Base-by-base conservation (phyloP, 768 basidiomycete genomes). In the Phlegmacium glaucopus region DNA sequence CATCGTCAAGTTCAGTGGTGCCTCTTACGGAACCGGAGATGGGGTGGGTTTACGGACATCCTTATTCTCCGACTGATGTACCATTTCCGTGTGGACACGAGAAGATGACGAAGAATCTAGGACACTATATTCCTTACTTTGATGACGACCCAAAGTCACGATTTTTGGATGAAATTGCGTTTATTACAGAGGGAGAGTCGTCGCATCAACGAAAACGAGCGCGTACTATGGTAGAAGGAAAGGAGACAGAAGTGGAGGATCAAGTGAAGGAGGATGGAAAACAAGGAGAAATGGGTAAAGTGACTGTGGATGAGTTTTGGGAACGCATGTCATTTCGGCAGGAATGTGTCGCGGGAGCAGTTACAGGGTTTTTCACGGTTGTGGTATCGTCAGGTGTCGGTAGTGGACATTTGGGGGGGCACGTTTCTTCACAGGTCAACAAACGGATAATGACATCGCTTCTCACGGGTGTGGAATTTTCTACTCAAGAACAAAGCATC, bases 141-240 rank as follows among this genome's bases (percentile, higher is more conserved):
- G 89, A 93, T n/a, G 96, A 99, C 59, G 94, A 96, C 64, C 94
- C 96, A 6, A 97, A 98, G 66, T 82, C 89, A 47, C 80, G 96
- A 13, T 97, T 97, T 64, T 67, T 99, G 62, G 88, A 90, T 63
- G 94, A 96, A 66, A 82, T 97, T 44, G 90, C 86, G 35, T 83
- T 79, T 53, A 88, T 79, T 7, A 80, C 77, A 40, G 78, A 81
- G 40, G 79, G 70, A 45, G 78, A 78, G 10, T 76, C 69, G 58
- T 82, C 85, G 8, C 85, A 85, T 3, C 71, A 71, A 46, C 72
- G 76, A 45, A 87, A 90, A 63, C 79, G 83, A 2, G 58, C 72
- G 3, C 75, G 78, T 30, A 70, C 48, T 56, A 53, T 51, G 55
- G 43, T 46, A 38, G 52, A 52, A 44, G 53, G 48, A 38, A 58